Conservation (phyloP, 176 grass and related monocot genomes). For the Typha latifolia region DNA sequence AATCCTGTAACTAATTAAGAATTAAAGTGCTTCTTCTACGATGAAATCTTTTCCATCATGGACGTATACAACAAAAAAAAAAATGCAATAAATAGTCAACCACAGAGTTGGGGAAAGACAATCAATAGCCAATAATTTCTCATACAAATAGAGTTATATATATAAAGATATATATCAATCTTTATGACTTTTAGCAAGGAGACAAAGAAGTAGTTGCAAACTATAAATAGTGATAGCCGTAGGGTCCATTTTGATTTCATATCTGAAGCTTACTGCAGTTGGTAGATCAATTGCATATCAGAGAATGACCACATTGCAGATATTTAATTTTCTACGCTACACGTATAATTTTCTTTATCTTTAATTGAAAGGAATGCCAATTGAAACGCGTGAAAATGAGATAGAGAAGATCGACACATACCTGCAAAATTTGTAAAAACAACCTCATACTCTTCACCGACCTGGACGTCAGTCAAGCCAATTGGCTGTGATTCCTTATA, state of each 20-base stretch:
- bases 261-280: too few relatives aligned
- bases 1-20: not conserved
- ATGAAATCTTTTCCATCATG: not conserved
- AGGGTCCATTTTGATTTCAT: too few relatives aligned
- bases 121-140: too few relatives aligned
- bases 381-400: not conserved
- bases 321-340: too few relatives aligned
- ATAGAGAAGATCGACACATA: conserved; percentile 10
- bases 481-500: conserved; percentile 43
- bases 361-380: not conserved
- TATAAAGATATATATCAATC: not conserved
- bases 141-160: too few relatives aligned
- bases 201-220: not conserved
- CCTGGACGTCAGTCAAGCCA: conserved; percentile 53
- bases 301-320: too few relatives aligned
- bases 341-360: too few relatives aligned
- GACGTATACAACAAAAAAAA: too few relatives aligned
- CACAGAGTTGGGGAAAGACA: too few relatives aligned
- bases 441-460: conserved; percentile 79
- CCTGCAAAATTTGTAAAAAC: conserved; percentile 89
- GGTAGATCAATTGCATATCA: too few relatives aligned
- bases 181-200: not conserved
- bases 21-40: not conserved
- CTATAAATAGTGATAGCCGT: not conserved
- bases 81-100: too few relatives aligned